Evolutionary conservation across 2,329 filamentous ascomycete species (phyloP).

Genomic region (Microdochium bolleyi): DNA sequence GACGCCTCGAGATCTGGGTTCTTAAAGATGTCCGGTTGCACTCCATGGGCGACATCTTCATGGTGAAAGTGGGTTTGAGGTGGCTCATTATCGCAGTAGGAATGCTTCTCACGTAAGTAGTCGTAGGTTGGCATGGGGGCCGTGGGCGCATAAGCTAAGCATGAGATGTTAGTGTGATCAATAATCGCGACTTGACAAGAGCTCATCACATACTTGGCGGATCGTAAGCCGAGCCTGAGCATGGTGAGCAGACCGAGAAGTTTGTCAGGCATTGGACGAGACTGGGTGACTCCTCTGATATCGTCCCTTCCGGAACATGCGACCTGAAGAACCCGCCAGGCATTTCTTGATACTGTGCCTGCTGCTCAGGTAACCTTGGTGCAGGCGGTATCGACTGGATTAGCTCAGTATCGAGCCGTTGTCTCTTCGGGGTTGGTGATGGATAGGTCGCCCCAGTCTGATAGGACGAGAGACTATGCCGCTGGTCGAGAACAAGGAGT

Average conservation of each 20-base stretch:
- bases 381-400: not conserved
- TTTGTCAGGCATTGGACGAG: not conserved
- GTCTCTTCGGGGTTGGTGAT: slow-evolving; percentile 11
- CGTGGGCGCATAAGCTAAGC: slow-evolving; percentile 16
- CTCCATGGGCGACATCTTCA: not conserved
- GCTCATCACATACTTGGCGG: slow-evolving; percentile 20
- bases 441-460: not conserved
- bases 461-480: slow-evolving; percentile 16
- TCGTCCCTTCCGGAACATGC: not conserved
- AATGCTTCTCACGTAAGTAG: slow-evolving; percentile 13
- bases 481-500: slow-evolving; percentile 21
- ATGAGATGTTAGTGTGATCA: not conserved
- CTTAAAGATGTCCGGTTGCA: not conserved
- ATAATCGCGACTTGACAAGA: not conserved
- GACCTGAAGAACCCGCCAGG: not conserved
- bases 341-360: slow-evolving; percentile 14
- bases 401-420: slow-evolving; percentile 14
- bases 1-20: slow-evolving; percentile 7
- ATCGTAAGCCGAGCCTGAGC: slow-evolving; percentile 13
- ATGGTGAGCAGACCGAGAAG: slow-evolving; percentile 22
- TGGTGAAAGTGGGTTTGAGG: not conserved
- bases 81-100: slow-evolving; percentile 13
- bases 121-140: slow-evolving; percentile 14
- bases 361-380: slow-evolving; percentile 12
- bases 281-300: not conserved